These are phyloP conservation scores for Aspergillus quadrilineatus DNA, from an alignment of 2,329 filamentous ascomycete species.

Conservation along the genomic window DNA sequence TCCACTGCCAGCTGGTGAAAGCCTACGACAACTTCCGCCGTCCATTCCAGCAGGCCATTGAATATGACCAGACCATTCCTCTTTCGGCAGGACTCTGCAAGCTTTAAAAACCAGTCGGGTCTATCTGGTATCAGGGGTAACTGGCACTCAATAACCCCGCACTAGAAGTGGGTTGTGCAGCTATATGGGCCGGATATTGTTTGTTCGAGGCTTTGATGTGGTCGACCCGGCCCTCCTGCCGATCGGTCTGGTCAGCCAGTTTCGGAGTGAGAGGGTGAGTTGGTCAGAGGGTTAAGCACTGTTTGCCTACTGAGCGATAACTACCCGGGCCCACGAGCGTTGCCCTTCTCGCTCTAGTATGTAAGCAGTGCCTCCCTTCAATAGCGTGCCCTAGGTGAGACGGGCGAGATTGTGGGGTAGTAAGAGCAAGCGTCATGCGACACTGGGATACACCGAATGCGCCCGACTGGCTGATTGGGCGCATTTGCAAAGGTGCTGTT, in stretches of 20 bases:
- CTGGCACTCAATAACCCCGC: conserved; percentile 6
- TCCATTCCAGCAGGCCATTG: conserved; percentile 6
- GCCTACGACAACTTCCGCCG: conserved; percentile 11
- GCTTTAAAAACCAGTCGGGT: not conserved
- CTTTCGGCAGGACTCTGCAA: not conserved
- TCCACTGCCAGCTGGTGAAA: conserved; percentile 1
- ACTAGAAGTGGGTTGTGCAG: conserved; percentile 16
- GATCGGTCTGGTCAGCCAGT: conserved; percentile 17
- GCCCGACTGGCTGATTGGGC: no score
- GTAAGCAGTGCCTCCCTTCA: no score
- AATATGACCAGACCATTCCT: not conserved
- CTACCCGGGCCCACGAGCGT: no score
- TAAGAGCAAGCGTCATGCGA: no score
- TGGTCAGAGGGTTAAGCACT: conserved; percentile 2
- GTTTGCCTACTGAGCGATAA: no score
- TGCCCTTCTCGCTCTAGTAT: no score
- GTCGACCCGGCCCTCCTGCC: conserved; percentile 16
- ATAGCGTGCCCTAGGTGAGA: no score
- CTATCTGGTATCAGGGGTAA: conserved; percentile 1
- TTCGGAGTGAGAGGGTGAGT: conserved; percentile 15
- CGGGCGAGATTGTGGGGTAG: no score
- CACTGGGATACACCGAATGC: no score
- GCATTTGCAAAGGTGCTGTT: no score
- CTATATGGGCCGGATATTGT: conserved; percentile 17
- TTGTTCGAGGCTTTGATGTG: conserved; percentile 16